Evolutionary conservation across 2,329 filamentous ascomycete species (phyloP), one percentile per base, ranked within the genome.

Genomic region (Stachybotrys chlorohalonatus): DNA sequence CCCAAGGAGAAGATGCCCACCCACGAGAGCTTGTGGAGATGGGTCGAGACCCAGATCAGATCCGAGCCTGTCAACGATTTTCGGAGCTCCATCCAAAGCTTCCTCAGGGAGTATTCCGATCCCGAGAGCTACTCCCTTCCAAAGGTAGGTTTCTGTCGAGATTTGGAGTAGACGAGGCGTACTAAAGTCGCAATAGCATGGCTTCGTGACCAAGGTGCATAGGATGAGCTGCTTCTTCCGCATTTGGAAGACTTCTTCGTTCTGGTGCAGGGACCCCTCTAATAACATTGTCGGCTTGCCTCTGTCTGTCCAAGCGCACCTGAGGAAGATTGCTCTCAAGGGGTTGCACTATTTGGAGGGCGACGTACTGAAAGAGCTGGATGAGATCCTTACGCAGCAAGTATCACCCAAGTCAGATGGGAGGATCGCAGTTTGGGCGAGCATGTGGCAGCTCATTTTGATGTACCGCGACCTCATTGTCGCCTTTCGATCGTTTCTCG

Each of bases 141-240:
- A 54, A 73, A 70, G 64, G 72, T 74, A 69, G 54, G 65, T 64
- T 30, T 62, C 65, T 39, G 36, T 24, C 42, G 9, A n/a, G 46
- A 11, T 13, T 13, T 42, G 13, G 36, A 42, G 36, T 42, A 9
- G 36, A 42, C 36, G 9, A 9, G 36, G 49, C 4, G 15, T 36
- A 11, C n/a, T 32, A 32, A 32, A 15, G 13, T 31, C 31, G n/a
- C 53, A 30, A 48, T 60, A 77, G 74, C 67, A 72, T 57, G 64
- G 69, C 31, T 67, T 78, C 31, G 70, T 77, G 15, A 65, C 62
- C 49, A 72, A 73, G 56, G 73, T 78, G 45, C 72, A 76, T 56
- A 68, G 68, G 52, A 71, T 79, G 67, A 74, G 73, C 58, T 77
- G 74, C 64, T 74, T 78, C 68, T 79, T 77, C 63, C 72, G 68